Evolutionary conservation across 495 filamentous ascomycete genomes (phyloP).

Genomic region (Aspergillus affinis): DNA sequence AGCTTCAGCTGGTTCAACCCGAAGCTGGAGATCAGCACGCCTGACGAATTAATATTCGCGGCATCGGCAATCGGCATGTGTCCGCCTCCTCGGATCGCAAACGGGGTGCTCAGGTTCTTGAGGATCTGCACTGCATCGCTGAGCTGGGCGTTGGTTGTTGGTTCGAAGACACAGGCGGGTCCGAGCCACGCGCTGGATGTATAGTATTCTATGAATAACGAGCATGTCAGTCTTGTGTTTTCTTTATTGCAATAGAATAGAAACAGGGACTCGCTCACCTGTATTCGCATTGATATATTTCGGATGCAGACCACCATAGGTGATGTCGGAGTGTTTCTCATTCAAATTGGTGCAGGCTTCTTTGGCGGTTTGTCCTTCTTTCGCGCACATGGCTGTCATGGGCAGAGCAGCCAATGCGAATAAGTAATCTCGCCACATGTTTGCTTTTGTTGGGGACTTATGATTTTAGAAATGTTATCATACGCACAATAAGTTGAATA

Average conservation of each 20-base stretch:
- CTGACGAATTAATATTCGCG: constrained; percentile 13
- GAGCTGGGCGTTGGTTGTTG: constrained; percentile 1
- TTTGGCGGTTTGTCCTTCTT: too few relatives aligned
- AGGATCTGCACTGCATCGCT: constrained; percentile 9
- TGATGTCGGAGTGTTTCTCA: constrained; percentile 2
- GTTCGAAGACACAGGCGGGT: constrained; percentile 12
- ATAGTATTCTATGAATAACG: constrained; percentile 4
- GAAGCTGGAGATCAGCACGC: constrained; percentile 3
- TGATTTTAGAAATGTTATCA: too few relatives aligned
- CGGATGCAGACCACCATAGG: background rate
- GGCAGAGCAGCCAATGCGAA: too few relatives aligned
- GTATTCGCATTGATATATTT: constrained; percentile 10
- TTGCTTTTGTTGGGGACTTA: too few relatives aligned
- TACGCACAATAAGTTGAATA: too few relatives aligned
- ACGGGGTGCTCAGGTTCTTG: background rate
- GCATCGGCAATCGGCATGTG: constrained; percentile 15
- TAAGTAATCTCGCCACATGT: too few relatives aligned
- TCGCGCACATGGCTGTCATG: too few relatives aligned
- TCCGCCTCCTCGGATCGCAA: constrained; percentile 15
- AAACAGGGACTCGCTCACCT: background rate
- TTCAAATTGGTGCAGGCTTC: constrained; percentile 4
- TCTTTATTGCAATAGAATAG: too few relatives aligned
- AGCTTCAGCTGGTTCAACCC: constrained; percentile 8
- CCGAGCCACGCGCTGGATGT: constrained; percentile 8
- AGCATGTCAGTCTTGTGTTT: background rate